Evolutionary conservation across 2,329 filamentous ascomycete genomes (phyloP), one percentile per base, ranked within the genome.

Genomic region (Sporothrix pseudoabietina): DNA sequence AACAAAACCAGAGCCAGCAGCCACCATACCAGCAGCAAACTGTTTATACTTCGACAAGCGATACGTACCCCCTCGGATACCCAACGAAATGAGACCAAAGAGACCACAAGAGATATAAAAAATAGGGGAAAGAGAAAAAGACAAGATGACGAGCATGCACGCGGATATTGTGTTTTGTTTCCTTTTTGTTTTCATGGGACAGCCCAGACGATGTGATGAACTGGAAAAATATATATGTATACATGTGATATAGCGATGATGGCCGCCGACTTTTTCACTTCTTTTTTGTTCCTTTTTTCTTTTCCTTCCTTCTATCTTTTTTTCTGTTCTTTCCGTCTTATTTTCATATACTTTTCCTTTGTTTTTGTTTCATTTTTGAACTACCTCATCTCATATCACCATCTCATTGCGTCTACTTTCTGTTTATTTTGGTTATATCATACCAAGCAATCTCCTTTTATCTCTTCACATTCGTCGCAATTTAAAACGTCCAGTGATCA

Each of bases 11-110:
- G 10, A 57, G 71, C 19, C 63, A 69, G 22, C 52, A 71, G n/a
- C 22, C n/a, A 22, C 41, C 61, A 54, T 63, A 70, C 39, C 49
- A 71, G 32, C 73, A 69, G 14, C 69, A 74, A 57, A 30, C 54
- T 32, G 47, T 72, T 30, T 74, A 76, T 61, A 68, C 65, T 12
- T 63, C 75, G 16, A n/a, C 74, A 59, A 73, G 69, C 61, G 75
- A 76, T 16, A 32, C 72, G 70, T 75, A 76, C 68, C 69, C 75
- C 26, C 63, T 79, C 71, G 80, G 81, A 69, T 82, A 81, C 76
- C 77, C 80, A 44, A 73, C 75, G 54, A 77, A 77, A 75, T 78
- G 75, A 77, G 74, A 54, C 70, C 61, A 66, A 26, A 39, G 44
- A 49, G 19, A 5, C 12, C 44, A 49, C 35, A 35, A 1, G 35